These are phyloP conservation scores for Cystobasidiaceae sp. DNA, from an alignment of 1,284 basidiomycete genomes.

Conservation along the genomic window DNA sequence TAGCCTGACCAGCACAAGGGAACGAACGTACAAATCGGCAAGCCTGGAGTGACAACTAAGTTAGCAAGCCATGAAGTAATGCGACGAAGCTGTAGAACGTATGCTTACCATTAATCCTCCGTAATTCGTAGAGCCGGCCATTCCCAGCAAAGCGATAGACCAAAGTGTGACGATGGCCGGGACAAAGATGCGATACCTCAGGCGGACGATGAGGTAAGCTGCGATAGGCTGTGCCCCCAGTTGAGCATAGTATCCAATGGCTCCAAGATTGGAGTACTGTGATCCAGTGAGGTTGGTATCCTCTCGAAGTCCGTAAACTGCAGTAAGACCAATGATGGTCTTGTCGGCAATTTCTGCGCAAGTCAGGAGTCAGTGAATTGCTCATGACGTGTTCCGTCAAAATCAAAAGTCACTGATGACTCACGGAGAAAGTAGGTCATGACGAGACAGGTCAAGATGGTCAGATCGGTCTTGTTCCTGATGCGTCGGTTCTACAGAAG, in stretches of 20 bases:
- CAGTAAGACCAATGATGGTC: not conserved
- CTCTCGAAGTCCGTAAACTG: not conserved
- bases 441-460: not conserved
- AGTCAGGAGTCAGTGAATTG: not conserved
- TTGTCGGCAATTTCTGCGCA: not conserved
- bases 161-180: slow-evolving; percentile 21
- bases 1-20: not conserved
- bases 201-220: slow-evolving; percentile 30
- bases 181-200: slow-evolving; percentile 3
- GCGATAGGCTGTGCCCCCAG: slow-evolving; percentile 33
- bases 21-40: not conserved
- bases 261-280: not conserved
- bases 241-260: slow-evolving; percentile 32
- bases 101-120: not conserved
- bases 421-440: not conserved
- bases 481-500: slow-evolving; percentile 5
- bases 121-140: slow-evolving; percentile 28
- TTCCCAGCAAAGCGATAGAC: slow-evolving; percentile 17
- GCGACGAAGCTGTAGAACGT: slow-evolving; percentile 13
- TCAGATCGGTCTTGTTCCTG: not conserved
- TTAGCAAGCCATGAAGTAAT: slow-evolving; percentile 21
- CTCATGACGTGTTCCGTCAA: not conserved
- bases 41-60: not conserved
- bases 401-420: not conserved
- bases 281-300: not conserved